Conservation (phyloP, 805 yeast genomes). For the Metschnikowia bowlesiae region DNA sequence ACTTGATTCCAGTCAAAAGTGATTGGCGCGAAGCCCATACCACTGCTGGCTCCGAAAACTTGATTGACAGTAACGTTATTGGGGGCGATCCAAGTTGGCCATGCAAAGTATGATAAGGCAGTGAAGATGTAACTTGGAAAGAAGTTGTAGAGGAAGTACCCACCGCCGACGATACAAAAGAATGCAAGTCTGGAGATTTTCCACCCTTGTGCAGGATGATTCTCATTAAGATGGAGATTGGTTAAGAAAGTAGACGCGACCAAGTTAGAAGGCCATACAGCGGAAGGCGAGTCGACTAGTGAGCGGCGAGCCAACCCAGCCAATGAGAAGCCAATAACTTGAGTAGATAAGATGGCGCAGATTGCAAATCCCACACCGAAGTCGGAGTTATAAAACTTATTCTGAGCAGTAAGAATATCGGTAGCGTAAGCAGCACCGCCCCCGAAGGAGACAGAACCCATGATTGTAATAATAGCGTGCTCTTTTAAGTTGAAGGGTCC, state of each 20-base stretch:
- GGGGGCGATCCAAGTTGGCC: conserved; percentile 66
- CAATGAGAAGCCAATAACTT: conserved; percentile 61
- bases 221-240: conserved; percentile 48
- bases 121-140: conserved; percentile 43
- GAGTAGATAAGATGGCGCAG: conserved; percentile 50
- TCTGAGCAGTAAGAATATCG: conserved; percentile 51
- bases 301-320: conserved; percentile 61
- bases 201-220: conserved; percentile 60
- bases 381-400: conserved; percentile 42
- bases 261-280: conserved; percentile 68
- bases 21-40: conserved; percentile 61
- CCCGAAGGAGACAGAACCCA: conserved; percentile 43
- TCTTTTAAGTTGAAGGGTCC: conserved; percentile 62
- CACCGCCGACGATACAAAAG: conserved; percentile 11
- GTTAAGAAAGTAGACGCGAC: conserved; percentile 54
- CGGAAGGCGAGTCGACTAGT: conserved; percentile 59
- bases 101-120: conserved; percentile 56
- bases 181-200: conserved; percentile 29
- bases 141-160: conserved; percentile 13
- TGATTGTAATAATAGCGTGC: conserved; percentile 51
- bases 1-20: conserved; percentile 69
- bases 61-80: conserved; percentile 57
- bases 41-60: conserved; percentile 57
- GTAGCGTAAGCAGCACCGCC: conserved; percentile 53
- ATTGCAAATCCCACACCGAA: conserved; percentile 54